Base-by-base conservation (phyloP, 2,329 filamentous ascomycete species). In the Chaetomiaceae sp. region DNA sequence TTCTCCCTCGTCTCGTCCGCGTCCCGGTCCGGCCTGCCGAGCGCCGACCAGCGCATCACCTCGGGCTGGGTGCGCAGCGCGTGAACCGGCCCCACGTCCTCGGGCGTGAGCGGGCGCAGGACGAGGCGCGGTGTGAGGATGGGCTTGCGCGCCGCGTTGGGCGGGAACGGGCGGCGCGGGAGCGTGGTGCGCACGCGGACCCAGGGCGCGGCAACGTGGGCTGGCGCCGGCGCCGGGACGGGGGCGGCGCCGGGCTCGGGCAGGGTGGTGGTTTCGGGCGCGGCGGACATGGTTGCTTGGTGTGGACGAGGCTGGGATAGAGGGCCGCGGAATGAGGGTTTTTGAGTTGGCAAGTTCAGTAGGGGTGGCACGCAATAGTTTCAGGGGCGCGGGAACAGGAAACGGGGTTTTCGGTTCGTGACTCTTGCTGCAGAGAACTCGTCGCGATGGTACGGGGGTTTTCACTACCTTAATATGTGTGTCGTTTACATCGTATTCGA, bases 1-100 rank as follows among this genome's bases (percentile, higher is more conserved):
- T 58, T 68, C 19, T 49, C 55, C 48, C 62, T 62, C 9, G 76
- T 75, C 47, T 70, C 67, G 1, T 65, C 68, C 2, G 69, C 39
- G 55, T 72, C 64, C 43, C 56, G 50, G 62, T 82, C 74, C 8
- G 65, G 54, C 8, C 54, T 46, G 47, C 70, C 72, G 52, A 58
- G 53, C 3, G 51, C 44, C 43, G 80, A 81, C 69, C 74, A 81
- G 45, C 62, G 61, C 83, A 86, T 86, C 38, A 82, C 76, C 53
- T 81, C 78, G 4, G 72, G 70, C 58, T 81, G 69, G 12, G 67
- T 68, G 19, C 81, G 76, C 43, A 86, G 65, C 18, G 63, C 62
- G 51, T 78, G 66, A 14, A 81, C 50, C 6, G 66, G 71, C 1
- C 66, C 62, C 2, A 76, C 64, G 60, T 86, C 80, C 3, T 70